These are phyloP conservation scores for Verticillium klebahnii DNA, from an alignment of 2,329 filamentous ascomycete genomes.

Conservation along the genomic window DNA sequence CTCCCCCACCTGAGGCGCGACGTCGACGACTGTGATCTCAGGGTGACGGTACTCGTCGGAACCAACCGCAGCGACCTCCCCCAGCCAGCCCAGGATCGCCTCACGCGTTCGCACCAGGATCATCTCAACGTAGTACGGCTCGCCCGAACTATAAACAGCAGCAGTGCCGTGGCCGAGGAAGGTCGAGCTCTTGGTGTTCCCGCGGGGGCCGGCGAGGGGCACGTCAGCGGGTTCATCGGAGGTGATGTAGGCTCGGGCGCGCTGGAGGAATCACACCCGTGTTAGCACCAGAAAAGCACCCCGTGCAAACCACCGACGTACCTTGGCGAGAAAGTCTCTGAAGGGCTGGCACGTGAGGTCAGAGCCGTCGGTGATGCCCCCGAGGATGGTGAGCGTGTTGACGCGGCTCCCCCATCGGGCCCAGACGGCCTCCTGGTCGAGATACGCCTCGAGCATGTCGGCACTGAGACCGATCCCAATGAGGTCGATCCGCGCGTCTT, in stretches of 20 bases:
- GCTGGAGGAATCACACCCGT: conserved; percentile 28
- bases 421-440: conserved; percentile 53
- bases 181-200: conserved; percentile 19
- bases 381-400: conserved; percentile 44
- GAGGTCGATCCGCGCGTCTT: conserved; percentile 58
- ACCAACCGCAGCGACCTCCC: conserved; percentile 41
- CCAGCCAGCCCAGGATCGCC: conserved; percentile 57
- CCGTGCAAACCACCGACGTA: conserved; percentile 21
- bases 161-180: conserved; percentile 48
- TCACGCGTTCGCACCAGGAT: conserved; percentile 54
- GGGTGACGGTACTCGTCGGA: conserved; percentile 33
- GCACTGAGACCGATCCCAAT: conserved; percentile 67
- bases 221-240: conserved; percentile 46
- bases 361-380: conserved; percentile 34
- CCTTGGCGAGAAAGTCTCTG: conserved; percentile 45
- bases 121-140: conserved; percentile 52
- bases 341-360: conserved; percentile 39
- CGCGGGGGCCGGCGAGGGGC: conserved; percentile 46
- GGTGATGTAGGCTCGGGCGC: conserved; percentile 57
- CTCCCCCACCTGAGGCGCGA: conserved; percentile 12
- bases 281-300: no score
- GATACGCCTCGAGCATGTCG: conserved; percentile 50
- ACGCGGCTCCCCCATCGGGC: conserved; percentile 35
- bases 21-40: conserved; percentile 23
- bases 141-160: conserved; percentile 66